phyloP scores from a whole-genome alignment of 2,329 filamentous ascomycete genomes.

The Epichloe amarillans region DNA sequence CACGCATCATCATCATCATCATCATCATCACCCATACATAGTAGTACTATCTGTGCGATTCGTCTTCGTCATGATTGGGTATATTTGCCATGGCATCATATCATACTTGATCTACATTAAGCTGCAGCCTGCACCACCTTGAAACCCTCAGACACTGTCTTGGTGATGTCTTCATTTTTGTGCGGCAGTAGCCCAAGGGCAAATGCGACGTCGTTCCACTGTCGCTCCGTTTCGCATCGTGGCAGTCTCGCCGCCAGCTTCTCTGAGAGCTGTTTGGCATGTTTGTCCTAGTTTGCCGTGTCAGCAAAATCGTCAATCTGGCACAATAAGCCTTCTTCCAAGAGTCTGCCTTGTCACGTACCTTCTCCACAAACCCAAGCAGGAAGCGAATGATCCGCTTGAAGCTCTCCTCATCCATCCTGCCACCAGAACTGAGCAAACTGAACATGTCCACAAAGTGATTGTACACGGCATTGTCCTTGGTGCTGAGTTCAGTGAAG shows the following conservation, averaged over 20 bases:
- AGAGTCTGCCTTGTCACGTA: slow-evolving; percentile 26
- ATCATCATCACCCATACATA: no score
- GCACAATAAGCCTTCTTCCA: slow-evolving; percentile 6
- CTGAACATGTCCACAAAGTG: slow-evolving; percentile 99
- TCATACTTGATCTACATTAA: slow-evolving; percentile 19
- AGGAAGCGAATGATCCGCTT: slow-evolving; percentile 82
- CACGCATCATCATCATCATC: no score
- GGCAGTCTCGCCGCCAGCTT: slow-evolving; percentile 80
- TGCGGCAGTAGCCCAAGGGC: slow-evolving; percentile 81
- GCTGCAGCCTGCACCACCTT: slow-evolving; percentile 53
- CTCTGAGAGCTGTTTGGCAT: slow-evolving; percentile 83
- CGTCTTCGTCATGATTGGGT: no score
- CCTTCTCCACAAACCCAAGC: slow-evolving; percentile 94
- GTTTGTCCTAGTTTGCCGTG: slow-evolving; percentile 59
- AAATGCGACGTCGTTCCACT: slow-evolving; percentile 97
- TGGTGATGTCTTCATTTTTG: slow-evolving; percentile 81
- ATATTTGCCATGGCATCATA: background rate
- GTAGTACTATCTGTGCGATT: no score
- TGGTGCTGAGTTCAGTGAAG: slow-evolving; percentile 92
- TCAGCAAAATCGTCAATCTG: slow-evolving; percentile 8
- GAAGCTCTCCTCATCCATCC: slow-evolving; percentile 74
- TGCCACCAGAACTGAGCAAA: slow-evolving; percentile 68
- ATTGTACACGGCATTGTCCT: slow-evolving; percentile 98
- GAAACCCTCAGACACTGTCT: slow-evolving; percentile 63
- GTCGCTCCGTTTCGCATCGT: slow-evolving; percentile 80